Conservation (phyloP, 352 stramenopile species). For the Pythium folliculosum region DNA sequence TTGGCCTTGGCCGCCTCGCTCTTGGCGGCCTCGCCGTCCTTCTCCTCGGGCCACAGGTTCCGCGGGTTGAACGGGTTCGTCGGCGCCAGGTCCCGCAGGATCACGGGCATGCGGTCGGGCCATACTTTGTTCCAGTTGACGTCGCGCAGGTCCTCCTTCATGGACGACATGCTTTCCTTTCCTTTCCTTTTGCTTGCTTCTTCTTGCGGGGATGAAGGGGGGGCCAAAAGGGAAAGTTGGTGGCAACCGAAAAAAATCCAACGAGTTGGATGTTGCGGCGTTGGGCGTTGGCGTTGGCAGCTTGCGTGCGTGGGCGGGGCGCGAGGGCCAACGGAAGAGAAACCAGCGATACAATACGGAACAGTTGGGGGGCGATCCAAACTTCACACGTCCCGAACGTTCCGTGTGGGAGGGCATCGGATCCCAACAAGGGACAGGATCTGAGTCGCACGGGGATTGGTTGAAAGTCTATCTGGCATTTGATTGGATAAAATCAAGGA, state of each 20-base stretch:
- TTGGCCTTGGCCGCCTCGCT: slow-evolving; percentile 10
- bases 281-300: neutral
- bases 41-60: slow-evolving; percentile 84
- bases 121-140: slow-evolving; percentile 91
- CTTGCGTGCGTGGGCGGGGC: slow-evolving; percentile 16
- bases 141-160: slow-evolving; percentile 82
- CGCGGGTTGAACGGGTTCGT: slow-evolving; percentile 88
- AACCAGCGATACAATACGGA: slow-evolving; percentile 8
- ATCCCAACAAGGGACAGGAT: neutral
- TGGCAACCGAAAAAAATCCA: neutral
- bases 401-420: neutral
- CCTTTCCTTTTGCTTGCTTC: slow-evolving; percentile 15
- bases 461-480: neutral
- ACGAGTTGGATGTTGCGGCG: neutral
- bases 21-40: slow-evolving; percentile 45
- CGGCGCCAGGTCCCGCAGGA: slow-evolving; percentile 79
- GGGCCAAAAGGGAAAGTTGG: slow-evolving; percentile 13
- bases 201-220: neutral
- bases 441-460: neutral
- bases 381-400: slow-evolving; percentile 27
- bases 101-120: slow-evolving; percentile 87
- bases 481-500: slow-evolving; percentile 17
- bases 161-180: slow-evolving; percentile 48
- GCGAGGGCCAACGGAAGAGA: slow-evolving; percentile 21
- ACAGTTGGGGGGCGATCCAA: neutral